Evolutionary conservation across 2,329 filamentous ascomycete genomes (phyloP), one percentile per base, ranked within the genome.

Genomic region (Venturia nashicola): DNA sequence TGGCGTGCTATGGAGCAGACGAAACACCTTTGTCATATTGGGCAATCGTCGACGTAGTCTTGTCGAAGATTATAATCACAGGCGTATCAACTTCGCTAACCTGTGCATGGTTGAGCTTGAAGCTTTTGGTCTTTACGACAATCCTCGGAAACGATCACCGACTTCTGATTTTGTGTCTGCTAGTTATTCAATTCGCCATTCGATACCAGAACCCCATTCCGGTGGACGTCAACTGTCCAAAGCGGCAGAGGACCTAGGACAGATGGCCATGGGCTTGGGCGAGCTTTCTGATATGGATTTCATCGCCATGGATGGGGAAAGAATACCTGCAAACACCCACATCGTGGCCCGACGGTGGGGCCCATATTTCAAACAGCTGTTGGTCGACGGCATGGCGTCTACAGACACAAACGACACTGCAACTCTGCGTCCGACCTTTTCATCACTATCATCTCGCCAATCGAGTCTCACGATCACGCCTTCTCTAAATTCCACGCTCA

Each of bases 271-370:
- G 67, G 82, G 82, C 1, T 79, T 96, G 72, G 85, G 86, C n/a
- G 94, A 97, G 74, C 79, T 99, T 64, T 84, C 91, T 2, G 94
- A 99, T 70, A 99, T 99, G 94, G 94, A 97, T 71, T 90, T 99
- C 65, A 80, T 97, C 36, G 94, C 93, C 62, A 87, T 96, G 51
- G 89, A 89, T 23, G 93, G 93, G 27, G 93, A 97, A 72, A 85
- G 92, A 20, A 91, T 97, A 68, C 91, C 94, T 0, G 89, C 97
- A 68, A 99, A 96, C 74, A 97, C 94, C 7, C 86, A 91, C 65
- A 84, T 99, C 18, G 82, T 97, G 18, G 88, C 89, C 11, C 84
- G 91, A 36, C 82, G 94, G 71, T 99, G 94, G 94, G 94, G 94
- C 0, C 91, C 91, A 0, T 97, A 96, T 73, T 97, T 99, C 76